A percentile compares a stretch with the other conserved stretches of the same genome.
Conservation (phyloP, 441 rosid species). For the Gossypium trilobum region DNA sequence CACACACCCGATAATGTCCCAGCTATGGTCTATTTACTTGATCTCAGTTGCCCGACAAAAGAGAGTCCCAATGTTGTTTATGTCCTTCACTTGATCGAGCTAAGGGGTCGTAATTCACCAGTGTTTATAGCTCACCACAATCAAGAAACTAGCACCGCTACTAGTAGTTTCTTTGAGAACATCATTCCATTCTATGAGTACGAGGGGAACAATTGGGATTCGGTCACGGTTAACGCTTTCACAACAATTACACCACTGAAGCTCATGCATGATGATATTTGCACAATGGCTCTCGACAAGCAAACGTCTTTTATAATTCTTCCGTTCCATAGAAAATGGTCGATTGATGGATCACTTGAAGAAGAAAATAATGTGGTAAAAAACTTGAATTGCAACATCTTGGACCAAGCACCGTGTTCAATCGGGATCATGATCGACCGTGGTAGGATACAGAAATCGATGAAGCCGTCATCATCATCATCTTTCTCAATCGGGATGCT, state of each 20-base stretch:
- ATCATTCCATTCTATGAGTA: constrained; percentile 22
- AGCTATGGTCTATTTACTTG: constrained; percentile 17
- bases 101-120: constrained; percentile 19
- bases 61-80: constrained; percentile 18
- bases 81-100: constrained; percentile 27
- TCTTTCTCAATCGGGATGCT: constrained; percentile 17
- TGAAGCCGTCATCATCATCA: not conserved
- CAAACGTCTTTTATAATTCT: constrained; percentile 24
- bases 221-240: constrained; percentile 19
- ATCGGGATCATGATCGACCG: constrained; percentile 25
- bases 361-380: constrained; percentile 15
- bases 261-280: constrained; percentile 37
- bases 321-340: constrained; percentile 41
- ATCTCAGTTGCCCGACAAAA: constrained; percentile 18
- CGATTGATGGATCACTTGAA: constrained; percentile 20
- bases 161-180: not conserved
- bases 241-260: constrained; percentile 29
- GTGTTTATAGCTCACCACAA: constrained; percentile 26
- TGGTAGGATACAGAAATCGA: not conserved
- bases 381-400: constrained; percentile 25
- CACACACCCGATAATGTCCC: constrained; percentile 24
- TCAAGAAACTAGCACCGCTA: not conserved
- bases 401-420: constrained; percentile 33
- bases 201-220: not conserved
- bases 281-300: constrained; percentile 31